phyloP scores from a whole-genome alignment of 106 monocot species.

The Dioscorea zingiberensis region DNA sequence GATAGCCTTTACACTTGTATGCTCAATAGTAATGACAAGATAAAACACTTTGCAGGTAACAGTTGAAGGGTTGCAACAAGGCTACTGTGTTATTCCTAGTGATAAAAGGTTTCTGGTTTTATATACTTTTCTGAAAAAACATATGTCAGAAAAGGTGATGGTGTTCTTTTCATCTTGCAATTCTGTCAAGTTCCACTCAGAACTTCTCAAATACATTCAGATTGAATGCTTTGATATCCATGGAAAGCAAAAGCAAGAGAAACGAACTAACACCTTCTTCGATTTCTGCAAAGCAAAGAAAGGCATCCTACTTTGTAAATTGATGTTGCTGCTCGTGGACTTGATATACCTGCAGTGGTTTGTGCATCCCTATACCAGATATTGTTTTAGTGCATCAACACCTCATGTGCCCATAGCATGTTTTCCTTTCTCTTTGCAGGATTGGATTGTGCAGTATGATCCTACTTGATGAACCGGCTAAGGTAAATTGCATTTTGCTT shows the following conservation, averaged over 20 bases:
- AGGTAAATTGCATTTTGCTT: slow-evolving; percentile 33
- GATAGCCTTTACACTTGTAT: background rate
- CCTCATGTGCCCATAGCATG: background rate
- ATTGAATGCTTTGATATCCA: slow-evolving; percentile 81
- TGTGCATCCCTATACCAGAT: slow-evolving; percentile 9
- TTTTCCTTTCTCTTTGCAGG: slow-evolving; percentile 34
- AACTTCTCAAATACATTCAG: slow-evolving; percentile 70
- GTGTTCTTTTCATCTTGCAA: slow-evolving; percentile 97
- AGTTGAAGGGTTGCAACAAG: slow-evolving; percentile 87
- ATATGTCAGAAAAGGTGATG: slow-evolving; percentile 75
- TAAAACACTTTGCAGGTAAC: slow-evolving; percentile 51
- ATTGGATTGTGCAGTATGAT: slow-evolving; percentile 96
- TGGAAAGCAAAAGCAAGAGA: slow-evolving; percentile 95
- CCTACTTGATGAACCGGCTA: slow-evolving; percentile 98
- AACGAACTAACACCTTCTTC: slow-evolving; percentile 80
- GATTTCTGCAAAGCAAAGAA: slow-evolving; percentile 79
- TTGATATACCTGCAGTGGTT: slow-evolving; percentile 96
- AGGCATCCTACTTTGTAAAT: slow-evolving; percentile 88
- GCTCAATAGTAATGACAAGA: slow-evolving; percentile 2
- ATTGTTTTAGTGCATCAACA: background rate
- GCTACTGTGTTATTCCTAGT: slow-evolving; percentile 75
- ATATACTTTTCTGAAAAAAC: slow-evolving; percentile 78
- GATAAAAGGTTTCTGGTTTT: slow-evolving; percentile 71
- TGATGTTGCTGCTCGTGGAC: slow-evolving; percentile 94
- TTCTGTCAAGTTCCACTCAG: slow-evolving; percentile 83